Conservation (phyloP, 345 rosid genomes). For the Dipteronia sinensis region DNA sequence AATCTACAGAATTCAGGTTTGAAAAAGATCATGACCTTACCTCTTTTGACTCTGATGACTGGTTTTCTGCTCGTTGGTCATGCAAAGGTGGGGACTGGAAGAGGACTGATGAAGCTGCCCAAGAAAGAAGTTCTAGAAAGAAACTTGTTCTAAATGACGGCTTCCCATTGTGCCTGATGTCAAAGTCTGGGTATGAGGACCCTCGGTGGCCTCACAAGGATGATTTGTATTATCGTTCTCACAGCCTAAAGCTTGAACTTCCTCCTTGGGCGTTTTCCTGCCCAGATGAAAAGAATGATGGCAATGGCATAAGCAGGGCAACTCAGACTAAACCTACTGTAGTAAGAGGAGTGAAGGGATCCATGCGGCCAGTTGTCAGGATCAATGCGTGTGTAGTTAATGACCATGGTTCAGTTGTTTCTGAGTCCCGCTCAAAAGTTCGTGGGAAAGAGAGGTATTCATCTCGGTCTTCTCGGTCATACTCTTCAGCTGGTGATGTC, state of each 20-base stretch:
- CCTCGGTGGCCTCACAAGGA: constrained; percentile 92
- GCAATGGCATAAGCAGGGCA: constrained; percentile 33
- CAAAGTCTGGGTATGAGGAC: constrained; percentile 83
- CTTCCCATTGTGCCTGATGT: constrained; percentile 92
- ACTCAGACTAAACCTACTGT: constrained; percentile 50
- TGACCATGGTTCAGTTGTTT: constrained; percentile 82
- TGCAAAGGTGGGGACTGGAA: constrained; percentile 99
- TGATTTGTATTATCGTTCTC: constrained; percentile 75
- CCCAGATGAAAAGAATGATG: constrained; percentile 72
- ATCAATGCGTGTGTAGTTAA: constrained; percentile 96
- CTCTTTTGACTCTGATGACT: constrained; percentile 51
- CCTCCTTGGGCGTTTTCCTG: constrained; percentile 88
- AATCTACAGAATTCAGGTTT: constrained; percentile 42
- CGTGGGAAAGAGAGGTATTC: constrained; percentile 72
- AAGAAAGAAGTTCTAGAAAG: constrained; percentile 62
- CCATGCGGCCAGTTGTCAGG: constrained; percentile 76
- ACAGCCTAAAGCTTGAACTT: constrained; percentile 84
- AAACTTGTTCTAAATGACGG: constrained; percentile 91
- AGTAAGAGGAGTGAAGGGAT: constrained; percentile 75
- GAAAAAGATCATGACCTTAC: constrained; percentile 46
- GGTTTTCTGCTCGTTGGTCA: constrained; percentile 83
- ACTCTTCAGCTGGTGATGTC: constrained; percentile 60
- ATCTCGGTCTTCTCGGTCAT: constrained; percentile 65
- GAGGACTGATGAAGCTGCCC: constrained; percentile 75
- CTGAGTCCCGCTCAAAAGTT: constrained; percentile 68